Evolutionary conservation across 495 filamentous ascomycete species (phyloP).

Genomic region (Trichoderma gamsii): DNA sequence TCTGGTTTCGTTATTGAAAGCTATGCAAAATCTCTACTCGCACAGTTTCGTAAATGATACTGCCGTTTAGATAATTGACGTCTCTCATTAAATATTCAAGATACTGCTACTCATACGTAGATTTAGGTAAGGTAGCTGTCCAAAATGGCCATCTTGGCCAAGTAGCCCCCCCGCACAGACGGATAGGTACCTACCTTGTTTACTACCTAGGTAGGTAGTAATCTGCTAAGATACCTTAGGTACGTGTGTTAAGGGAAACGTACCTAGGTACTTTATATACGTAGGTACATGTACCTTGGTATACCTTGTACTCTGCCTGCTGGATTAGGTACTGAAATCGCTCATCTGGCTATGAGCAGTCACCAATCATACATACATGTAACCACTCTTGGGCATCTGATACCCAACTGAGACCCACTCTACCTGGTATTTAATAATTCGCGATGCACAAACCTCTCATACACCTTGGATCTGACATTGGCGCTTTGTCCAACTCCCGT

Average conservation of each 20-base stretch:
- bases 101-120: background rate
- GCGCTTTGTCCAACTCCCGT: background rate
- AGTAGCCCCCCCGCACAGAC: too few relatives aligned
- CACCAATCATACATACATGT: background rate
- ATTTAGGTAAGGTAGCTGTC: too few relatives aligned
- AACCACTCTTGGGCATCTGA: background rate
- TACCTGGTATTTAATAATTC: too few relatives aligned
- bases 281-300: background rate
- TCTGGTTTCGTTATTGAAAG: background rate
- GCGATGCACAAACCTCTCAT: background rate
- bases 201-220: too few relatives aligned
- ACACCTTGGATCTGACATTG: background rate
- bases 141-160: background rate
- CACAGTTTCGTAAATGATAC: too few relatives aligned
- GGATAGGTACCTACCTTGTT: too few relatives aligned
- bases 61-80: background rate
- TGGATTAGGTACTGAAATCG: background rate
- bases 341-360: background rate
- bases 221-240: too few relatives aligned
- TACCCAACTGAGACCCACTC: background rate
- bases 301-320: background rate
- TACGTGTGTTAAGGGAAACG: too few relatives aligned
- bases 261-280: too few relatives aligned
- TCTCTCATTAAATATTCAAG: background rate
- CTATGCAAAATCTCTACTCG: too few relatives aligned